Evolutionary conservation across 495 filamentous ascomycete species (phyloP), one percentile per base, ranked within the genome.

Genomic region (Astrocystis sublimbata): DNA sequence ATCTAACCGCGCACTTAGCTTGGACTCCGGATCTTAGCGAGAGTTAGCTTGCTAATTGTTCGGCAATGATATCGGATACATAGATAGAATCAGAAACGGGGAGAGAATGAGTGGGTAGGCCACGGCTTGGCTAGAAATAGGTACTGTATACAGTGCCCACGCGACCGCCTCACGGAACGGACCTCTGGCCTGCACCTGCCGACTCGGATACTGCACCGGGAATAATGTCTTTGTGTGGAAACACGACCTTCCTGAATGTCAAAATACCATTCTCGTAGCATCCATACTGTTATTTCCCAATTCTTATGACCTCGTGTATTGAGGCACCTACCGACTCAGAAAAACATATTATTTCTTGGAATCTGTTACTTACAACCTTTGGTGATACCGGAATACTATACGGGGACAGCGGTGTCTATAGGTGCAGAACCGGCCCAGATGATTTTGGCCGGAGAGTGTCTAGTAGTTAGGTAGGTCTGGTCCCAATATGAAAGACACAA

Each of bases 21-120:
- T 56, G 15, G 38, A 43, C 23, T 42, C 35, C 24, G 35, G 15
- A 41, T 56, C 52, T 28, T 23, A 35, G 51, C 51, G 21, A 52
- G 13, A 31, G 24, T 33, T n/a, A n/a, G n/a, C n/a, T n/a, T n/a
- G 26, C 24, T n/a, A 7, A 31, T 52, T 52, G n/a, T 52, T 40
- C n/a, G 35, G 21, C 13, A 55, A 6, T 24, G 23, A 41, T 2
- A 28, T 53, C 50, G 50, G 50, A 53, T 53, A 24, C n/a, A n/a
- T n/a, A n/a, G n/a, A n/a, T n/a, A n/a, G n/a, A n/a, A n/a, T n/a
- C n/a, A n/a, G n/a, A n/a, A n/a, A n/a, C n/a, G n/a, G n/a, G n/a
- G n/a, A n/a, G n/a, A n/a, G n/a, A n/a, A n/a, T n/a, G n/a, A n/a
- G n/a, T n/a, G n/a, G n/a, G n/a, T n/a, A n/a, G n/a, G n/a, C n/a